phyloP scores from a whole-genome alignment of 352 stramenopile genomes.

The Pythium brassicae region DNA sequence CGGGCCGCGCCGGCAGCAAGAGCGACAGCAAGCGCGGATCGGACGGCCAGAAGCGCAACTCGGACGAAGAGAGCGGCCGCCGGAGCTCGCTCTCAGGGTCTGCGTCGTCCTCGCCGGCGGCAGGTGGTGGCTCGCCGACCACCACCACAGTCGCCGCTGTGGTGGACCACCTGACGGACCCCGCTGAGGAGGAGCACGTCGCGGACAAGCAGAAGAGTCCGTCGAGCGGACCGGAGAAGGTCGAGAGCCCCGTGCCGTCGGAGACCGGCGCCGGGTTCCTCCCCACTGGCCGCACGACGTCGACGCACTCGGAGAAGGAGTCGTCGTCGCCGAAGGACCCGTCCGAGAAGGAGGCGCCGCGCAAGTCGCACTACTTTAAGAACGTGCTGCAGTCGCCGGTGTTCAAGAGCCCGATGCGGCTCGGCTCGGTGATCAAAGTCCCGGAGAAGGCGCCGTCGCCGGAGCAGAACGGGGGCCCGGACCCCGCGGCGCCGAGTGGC shows the following conservation, averaged over 20 bases:
- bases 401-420: conserved; percentile 74
- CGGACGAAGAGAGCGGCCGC: conserved; percentile 14
- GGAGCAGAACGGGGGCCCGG: conserved; percentile 20
- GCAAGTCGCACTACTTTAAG: conserved; percentile 84
- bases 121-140: too few species aligned
- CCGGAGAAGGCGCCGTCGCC: conserved; percentile 45
- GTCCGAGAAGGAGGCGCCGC: conserved; percentile 16
- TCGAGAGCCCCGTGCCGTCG: conserved; percentile 9
- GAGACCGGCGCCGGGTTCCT: conserved; percentile 8
- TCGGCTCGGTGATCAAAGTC: conserved; percentile 69
- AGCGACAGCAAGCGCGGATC: conserved; percentile 26
- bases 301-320: conserved; percentile 11
- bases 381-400: conserved; percentile 81
- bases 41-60: conserved; percentile 14
- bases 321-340: conserved; percentile 7
- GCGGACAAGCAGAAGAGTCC: conserved; percentile 12
- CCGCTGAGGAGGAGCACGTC: conserved; percentile 8
- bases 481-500: neutral
- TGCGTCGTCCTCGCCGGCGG: neutral
- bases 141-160: too few species aligned
- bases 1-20: conserved; percentile 34
- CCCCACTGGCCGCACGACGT: conserved; percentile 12
- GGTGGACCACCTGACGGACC: conserved; percentile 2
- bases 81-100: conserved; percentile 19
- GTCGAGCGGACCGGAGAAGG: conserved; percentile 6